Evolutionary conservation across 352 stramenopile species (phyloP).

Genomic region (Hyaloperonospora brassicae): DNA sequence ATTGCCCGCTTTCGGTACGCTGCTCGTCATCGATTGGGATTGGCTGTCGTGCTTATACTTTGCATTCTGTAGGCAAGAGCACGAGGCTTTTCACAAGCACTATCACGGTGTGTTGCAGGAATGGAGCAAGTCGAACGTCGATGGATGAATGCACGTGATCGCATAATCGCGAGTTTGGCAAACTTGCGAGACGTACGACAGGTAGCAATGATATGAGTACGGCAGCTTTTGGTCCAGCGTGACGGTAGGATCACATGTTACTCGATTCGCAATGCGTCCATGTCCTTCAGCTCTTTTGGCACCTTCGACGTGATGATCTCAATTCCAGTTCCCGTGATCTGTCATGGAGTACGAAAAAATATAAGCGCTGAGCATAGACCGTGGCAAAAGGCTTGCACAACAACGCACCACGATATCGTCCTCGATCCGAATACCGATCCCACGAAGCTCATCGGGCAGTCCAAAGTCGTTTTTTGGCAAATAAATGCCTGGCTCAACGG

Average conservation of each 20-base stretch:
- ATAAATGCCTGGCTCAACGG: conserved; percentile 77
- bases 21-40: not conserved
- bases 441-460: conserved; percentile 64
- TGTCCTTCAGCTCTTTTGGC: conserved; percentile 61
- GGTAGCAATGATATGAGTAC: too few species aligned
- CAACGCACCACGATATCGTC: conserved; percentile 71
- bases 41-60: conserved; percentile 1
- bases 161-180: too few species aligned
- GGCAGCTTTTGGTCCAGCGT: conserved; percentile 4
- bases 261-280: conserved; percentile 38
- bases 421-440: conserved; percentile 81
- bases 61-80: conserved; percentile 27
- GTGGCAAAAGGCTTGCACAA: not conserved
- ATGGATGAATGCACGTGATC: not conserved
- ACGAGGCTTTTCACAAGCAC: conserved; percentile 37
- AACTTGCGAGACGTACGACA: too few species aligned
- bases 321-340: conserved; percentile 72
- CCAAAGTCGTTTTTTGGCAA: conserved; percentile 63
- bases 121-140: conserved; percentile 34
- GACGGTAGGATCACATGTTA: too few species aligned
- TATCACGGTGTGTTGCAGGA: conserved; percentile 39
- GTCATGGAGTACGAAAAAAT: conserved; percentile 8
- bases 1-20: conserved; percentile 29
- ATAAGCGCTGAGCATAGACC: not conserved
- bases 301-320: conserved; percentile 62